Evolutionary conservation across 495 filamentous ascomycete species (phyloP), one percentile per base, ranked within the genome.

Genomic region (Thermochaetoides thermophila): DNA sequence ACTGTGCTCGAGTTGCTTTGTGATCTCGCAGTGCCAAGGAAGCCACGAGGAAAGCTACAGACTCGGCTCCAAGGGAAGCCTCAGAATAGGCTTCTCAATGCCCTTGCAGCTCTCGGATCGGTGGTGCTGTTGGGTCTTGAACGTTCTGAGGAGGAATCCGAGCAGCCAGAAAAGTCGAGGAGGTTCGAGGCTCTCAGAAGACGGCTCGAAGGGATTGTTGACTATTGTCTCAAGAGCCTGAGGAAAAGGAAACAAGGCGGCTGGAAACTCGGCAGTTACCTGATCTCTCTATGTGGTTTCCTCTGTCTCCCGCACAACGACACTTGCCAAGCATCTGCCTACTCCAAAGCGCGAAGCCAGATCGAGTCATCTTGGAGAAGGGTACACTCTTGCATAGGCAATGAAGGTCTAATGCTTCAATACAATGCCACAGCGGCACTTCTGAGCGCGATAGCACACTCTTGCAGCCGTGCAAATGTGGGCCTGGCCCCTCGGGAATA

Each of bases 1-100:
- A 37, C 37, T 16, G 47, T 46, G 3, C 45, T 69, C 26, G 35
- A 44, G 13, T 29, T 57, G 22, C 44, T 69, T 27, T 58, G 49
- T 27, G 37, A 23, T 10, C 45, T 48, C 14, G 41, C 37, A 5
- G 25, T 38, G 4, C 28, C 37, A 5, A 25, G 19, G 12, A 15
- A 32, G 34, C 16, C 34, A 25, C 27, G 44, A 29, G 35, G 24
- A 32, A 14, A 39, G 2, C 21, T 27, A 25, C 37, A 46, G 20
- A 35, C 41, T 7, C 37, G 32, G 7, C 30, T 44, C 16, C 32
- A 35, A 7, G 35, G 34, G 8, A 37, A 34, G 14, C 28, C 42
- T 13, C 45, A 46, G 20, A 42, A 34, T 6, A 34, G 28, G 2
- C 36, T 53, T 1, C 33, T 35, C 22, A 34, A 34, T 7, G 20